Percentiles rank a stretch among this genome's conserved stretches.
phyloP scores from a whole-genome alignment of 805 yeast species.

The Yamadazyma akitaensis region DNA sequence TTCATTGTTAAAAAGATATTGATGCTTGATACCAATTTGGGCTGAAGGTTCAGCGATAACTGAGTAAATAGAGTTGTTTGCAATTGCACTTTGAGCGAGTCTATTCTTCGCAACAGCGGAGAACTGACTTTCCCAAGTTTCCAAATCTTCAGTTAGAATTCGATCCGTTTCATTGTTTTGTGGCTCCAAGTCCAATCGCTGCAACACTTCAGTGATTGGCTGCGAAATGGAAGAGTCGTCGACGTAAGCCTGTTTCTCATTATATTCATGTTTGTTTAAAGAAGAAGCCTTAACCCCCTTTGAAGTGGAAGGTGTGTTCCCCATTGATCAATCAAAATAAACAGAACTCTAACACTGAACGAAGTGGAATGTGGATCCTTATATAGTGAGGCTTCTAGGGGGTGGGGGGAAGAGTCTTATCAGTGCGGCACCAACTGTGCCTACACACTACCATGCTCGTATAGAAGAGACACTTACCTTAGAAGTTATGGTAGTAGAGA shows the following conservation, averaged over 20 bases:
- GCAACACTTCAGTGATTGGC: conserved; percentile 11
- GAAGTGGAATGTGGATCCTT: conserved; percentile 2
- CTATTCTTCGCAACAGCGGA: conserved; percentile 46
- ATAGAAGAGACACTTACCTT: no score
- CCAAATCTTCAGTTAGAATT: conserved; percentile 23
- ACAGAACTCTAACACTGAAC: no score
- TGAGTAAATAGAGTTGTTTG: conserved; percentile 43
- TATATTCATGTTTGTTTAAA: background rate
- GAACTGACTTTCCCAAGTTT: conserved; percentile 46
- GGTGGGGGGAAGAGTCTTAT: conserved; percentile 1
- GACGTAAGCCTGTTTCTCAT: conserved; percentile 8
- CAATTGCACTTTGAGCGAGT: conserved; percentile 53
- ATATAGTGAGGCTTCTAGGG: conserved; percentile 4
- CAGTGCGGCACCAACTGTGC: background rate
- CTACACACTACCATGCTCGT: background rate
- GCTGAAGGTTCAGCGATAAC: conserved; percentile 36
- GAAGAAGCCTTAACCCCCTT: background rate
- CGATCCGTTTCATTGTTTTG: background rate
- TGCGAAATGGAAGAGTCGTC: conserved; percentile 2
- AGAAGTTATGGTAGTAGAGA: background rate
- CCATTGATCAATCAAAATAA: conserved; percentile 6
- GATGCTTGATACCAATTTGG: conserved; percentile 20
- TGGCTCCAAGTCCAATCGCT: conserved; percentile 14
- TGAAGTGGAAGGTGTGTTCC: conserved; percentile 7
- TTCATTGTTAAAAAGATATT: conserved; percentile 35